Evolutionary conservation across 192 early-diverging fungal species (phyloP).

Genomic region (Entrophospora sp.): DNA sequence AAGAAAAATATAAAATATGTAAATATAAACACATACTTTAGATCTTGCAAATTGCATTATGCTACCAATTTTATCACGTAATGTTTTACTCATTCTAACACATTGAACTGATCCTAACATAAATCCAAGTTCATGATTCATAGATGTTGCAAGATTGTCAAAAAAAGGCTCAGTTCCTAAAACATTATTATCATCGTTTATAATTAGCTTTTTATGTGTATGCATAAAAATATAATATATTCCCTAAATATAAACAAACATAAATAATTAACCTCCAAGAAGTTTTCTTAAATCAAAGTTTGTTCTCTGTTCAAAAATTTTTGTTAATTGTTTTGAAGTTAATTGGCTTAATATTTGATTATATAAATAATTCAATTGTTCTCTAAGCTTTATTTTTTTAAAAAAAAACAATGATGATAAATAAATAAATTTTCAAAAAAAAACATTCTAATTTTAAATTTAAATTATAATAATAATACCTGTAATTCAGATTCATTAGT

Average conservation of each 20-base stretch:
- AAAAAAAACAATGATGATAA: neutral
- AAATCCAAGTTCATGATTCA: constrained; percentile 64
- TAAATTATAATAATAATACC: constrained; percentile 27
- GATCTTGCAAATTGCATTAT: constrained; percentile 44
- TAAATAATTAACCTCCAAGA: constrained; percentile 47
- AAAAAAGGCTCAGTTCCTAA: constrained; percentile 73
- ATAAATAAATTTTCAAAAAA: neutral
- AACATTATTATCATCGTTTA: neutral
- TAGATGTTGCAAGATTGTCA: constrained; percentile 61
- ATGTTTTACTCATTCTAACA: constrained; percentile 53
- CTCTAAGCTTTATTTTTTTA: constrained; percentile 60
- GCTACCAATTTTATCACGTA: constrained; percentile 63
- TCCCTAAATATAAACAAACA: neutral
- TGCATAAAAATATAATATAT: neutral
- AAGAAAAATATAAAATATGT: neutral
- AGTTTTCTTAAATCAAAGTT: constrained; percentile 86
- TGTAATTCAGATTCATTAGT: constrained; percentile 69
- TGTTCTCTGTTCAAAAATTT: constrained; percentile 75
- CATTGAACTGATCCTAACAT: constrained; percentile 69
- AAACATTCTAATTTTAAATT: neutral
- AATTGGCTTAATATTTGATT: constrained; percentile 80
- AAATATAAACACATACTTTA: constrained; percentile 33
- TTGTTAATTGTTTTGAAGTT: constrained; percentile 67
- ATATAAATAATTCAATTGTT: constrained; percentile 71
- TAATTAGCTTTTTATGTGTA: neutral